phyloP scores from a whole-genome alignment of 495 filamentous ascomycete species.

The Daldinia vernicosa region DNA sequence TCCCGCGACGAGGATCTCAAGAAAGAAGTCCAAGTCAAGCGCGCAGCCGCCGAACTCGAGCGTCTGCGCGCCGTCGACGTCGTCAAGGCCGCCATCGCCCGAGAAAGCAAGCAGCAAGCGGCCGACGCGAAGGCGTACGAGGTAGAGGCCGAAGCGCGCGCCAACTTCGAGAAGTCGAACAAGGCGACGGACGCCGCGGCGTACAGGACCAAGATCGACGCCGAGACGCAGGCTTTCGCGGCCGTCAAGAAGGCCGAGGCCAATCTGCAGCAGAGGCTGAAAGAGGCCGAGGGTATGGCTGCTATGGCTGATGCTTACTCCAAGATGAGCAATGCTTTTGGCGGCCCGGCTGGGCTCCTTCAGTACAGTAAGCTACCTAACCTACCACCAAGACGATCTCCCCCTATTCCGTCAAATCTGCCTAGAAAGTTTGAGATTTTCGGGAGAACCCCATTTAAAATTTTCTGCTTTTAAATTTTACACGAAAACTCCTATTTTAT shows the following conservation, averaged over 20 bases:
- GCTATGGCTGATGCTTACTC: conserved; percentile 82
- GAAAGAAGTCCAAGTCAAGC: conserved; percentile 75
- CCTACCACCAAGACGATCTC: neutral
- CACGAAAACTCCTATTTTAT: neutral
- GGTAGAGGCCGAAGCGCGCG: conserved; percentile 64
- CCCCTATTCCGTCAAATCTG: neutral
- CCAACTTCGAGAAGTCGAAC: conserved; percentile 64
- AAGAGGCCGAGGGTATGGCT: conserved; percentile 75
- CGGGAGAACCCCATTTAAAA: no score
- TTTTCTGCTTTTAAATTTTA: no score
- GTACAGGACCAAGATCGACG: conserved; percentile 52
- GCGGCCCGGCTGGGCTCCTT: conserved; percentile 75
- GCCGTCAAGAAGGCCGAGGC: conserved; percentile 71
- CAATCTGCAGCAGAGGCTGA: conserved; percentile 65
- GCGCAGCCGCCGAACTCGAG: conserved; percentile 80
- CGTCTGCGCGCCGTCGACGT: conserved; percentile 78
- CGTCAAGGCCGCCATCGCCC: conserved; percentile 75
- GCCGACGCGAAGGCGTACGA: conserved; percentile 73
- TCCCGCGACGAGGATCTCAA: conserved; percentile 78
- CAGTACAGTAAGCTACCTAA: conserved; percentile 63
- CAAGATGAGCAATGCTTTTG: conserved; percentile 72
- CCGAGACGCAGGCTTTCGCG: conserved; percentile 50
- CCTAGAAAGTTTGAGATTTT: neutral
- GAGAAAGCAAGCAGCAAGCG: conserved; percentile 76
- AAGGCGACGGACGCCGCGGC: conserved; percentile 65